A percentile compares a stretch with the other conserved stretches of the same genome.
These are phyloP conservation scores for Penicillium macrosclerotiorum DNA, from an alignment of 495 filamentous ascomycete genomes.

Conservation along the genomic window DNA sequence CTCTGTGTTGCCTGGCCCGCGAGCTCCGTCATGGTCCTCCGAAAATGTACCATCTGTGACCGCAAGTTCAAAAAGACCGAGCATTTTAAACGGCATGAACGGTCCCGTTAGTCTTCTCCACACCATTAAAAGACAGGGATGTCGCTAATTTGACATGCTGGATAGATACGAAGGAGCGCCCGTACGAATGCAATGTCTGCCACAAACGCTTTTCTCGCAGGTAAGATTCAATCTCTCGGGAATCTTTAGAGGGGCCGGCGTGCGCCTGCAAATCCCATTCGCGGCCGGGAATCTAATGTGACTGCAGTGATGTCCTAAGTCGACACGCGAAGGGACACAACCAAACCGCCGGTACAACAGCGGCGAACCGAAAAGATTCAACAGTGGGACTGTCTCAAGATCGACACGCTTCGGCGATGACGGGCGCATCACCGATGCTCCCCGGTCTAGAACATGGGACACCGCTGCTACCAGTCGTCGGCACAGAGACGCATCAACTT, in stretches of 20 bases:
- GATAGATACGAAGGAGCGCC: slow-evolving; percentile 53
- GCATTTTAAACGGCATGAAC: slow-evolving; percentile 54
- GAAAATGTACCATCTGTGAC: slow-evolving; percentile 52
- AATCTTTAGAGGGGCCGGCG: no score
- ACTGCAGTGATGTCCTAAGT: slow-evolving; percentile 49
- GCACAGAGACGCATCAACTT: slow-evolving; percentile 12
- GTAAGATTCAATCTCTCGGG: slow-evolving; percentile 32
- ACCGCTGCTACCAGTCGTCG: slow-evolving; percentile 18
- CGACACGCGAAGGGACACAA: slow-evolving; percentile 52
- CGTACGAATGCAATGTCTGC: slow-evolving; percentile 52
- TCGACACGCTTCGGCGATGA: slow-evolving; percentile 19
- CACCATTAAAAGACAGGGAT: not conserved
- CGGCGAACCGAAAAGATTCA: slow-evolving; percentile 16
- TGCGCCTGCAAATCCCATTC: slow-evolving; percentile 6
- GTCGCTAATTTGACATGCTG: slow-evolving; percentile 6
- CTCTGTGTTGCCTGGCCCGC: slow-evolving; percentile 14
- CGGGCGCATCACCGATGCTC: slow-evolving; percentile 14
- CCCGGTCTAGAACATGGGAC: slow-evolving; percentile 17
- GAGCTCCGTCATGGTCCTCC: slow-evolving; percentile 43
- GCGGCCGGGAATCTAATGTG: slow-evolving; percentile 11
- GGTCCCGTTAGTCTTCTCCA: slow-evolving; percentile 44
- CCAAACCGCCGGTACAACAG: slow-evolving; percentile 22
- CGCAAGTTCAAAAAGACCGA: slow-evolving; percentile 55
- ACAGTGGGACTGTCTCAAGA: slow-evolving; percentile 14
- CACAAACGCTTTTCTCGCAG: slow-evolving; percentile 54